These are phyloP conservation scores for Rhynchosporium graminicola DNA, from an alignment of 2,329 filamentous ascomycete species.

Conservation along the genomic window DNA sequence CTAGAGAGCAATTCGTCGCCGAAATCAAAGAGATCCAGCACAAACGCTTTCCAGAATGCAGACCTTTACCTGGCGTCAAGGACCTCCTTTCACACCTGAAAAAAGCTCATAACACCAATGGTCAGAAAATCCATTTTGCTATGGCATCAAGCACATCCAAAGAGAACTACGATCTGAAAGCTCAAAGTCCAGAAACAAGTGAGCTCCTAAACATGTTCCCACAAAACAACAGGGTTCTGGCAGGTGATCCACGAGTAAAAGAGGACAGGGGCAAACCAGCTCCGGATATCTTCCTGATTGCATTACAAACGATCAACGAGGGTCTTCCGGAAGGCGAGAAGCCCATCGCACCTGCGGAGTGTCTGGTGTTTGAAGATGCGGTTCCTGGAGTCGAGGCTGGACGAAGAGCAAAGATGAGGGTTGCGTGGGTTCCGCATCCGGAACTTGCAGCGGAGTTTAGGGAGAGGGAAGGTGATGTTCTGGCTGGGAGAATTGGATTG, in stretches of 20 bases:
- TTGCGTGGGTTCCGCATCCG: conserved; percentile 86
- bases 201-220: conserved; percentile 67
- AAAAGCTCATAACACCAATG: conserved; percentile 30
- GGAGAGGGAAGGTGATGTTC: conserved; percentile 74
- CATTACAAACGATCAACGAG: conserved; percentile 79
- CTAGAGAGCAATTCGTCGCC: conserved; percentile 62
- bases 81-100: conserved; percentile 63
- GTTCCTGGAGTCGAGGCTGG: conserved; percentile 91
- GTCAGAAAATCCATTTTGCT: conserved; percentile 67
- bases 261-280: conserved; percentile 83
- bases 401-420: conserved; percentile 87
- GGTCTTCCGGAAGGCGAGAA: conserved; percentile 62
- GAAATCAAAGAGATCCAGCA: conserved; percentile 65
- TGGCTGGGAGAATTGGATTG: conserved; percentile 60
- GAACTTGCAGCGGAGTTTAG: conserved; percentile 73
- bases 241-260: conserved; percentile 77
- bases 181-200: conserved; percentile 49
- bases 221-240: conserved; percentile 68
- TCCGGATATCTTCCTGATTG: conserved; percentile 92
- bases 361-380: conserved; percentile 91
- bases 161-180: conserved; percentile 43
- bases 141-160: conserved; percentile 70
- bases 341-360: conserved; percentile 77
- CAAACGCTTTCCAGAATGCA: conserved; percentile 66
- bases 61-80: conserved; percentile 75